Base-by-base conservation (phyloP, 73 alveolate genomes). In the Paramecium bursaria region DNA sequence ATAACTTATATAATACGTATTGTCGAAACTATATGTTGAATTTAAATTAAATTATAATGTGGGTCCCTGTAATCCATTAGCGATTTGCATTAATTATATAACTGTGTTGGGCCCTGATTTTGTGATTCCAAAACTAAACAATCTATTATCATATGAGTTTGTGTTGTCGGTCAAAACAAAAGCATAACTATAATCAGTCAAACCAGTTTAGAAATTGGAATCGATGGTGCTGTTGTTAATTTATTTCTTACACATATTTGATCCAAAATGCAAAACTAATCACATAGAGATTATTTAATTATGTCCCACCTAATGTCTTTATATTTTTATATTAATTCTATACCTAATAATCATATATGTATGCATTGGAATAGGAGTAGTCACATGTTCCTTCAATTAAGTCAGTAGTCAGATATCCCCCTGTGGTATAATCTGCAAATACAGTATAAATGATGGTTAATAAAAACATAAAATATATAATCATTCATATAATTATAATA, bases 281-380 rank as follows among this genome's bases (percentile, higher is more conserved):
- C 19, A 44, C 23, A 26, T 25, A 51, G 9, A 44, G 46, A 17
- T 51, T 22, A 21, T 51, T 44, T 22, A 51, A 4, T 3, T 51
- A 0, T 2, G 11, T 51, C 0, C 74, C 74, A 11, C 74, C 74
- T 51, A 51, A 10, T n/a, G 15, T 51, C 74, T 44, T 51, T 25
- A 1, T 19, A 4, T 51, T 2, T 21, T 25, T 4, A 44, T 25
- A 33, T 51, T 25, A 51, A 51, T 44, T 51, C n/a, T n/a, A n/a
- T n/a, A 51, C 74, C 46, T 51, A 26, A 3, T 51, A 51, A 51
- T 51, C 46, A 51, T 21, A 51, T 19, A 51, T 51, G 15, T 51
- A 51, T 51, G 23, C 22, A 51, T 22, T 51, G 2, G 23, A 26
- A 11, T 44, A 26, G 10, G 74, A 11, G 27, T 11, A 51, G 3